These are phyloP conservation scores for Porcisia deanei DNA, from an alignment of 208 protist species.

Conservation along the genomic window DNA sequence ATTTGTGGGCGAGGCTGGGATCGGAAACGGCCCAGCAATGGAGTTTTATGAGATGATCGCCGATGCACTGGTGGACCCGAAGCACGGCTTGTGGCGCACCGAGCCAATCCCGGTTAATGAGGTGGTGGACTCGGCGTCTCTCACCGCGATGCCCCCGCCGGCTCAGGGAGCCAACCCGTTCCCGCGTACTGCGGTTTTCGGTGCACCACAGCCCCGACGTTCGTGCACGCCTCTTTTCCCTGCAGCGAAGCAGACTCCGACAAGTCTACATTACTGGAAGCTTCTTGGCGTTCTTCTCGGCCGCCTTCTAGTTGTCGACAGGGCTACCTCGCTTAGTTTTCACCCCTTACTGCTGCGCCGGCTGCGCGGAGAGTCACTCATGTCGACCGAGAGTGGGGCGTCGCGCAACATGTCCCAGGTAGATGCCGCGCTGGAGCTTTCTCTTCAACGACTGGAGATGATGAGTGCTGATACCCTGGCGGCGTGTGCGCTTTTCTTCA, in stretches of 20 bases:
- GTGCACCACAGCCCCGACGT: conserved; percentile 1
- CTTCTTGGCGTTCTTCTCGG: conserved; percentile 68
- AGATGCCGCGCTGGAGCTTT: conserved; percentile 47
- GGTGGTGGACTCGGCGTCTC: neutral
- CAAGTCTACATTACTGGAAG: conserved; percentile 58
- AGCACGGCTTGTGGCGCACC: conserved; percentile 54
- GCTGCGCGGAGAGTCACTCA: conserved; percentile 41
- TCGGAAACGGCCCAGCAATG: conserved; percentile 76
- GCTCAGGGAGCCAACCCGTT: neutral
- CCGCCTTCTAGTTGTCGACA: conserved; percentile 57
- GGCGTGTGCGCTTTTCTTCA: conserved; percentile 57
- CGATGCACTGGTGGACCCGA: conserved; percentile 36
- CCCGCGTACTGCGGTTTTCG: neutral
- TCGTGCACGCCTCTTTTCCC: conserved; percentile 34
- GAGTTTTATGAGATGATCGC: conserved; percentile 79
- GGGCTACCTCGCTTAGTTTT: conserved; percentile 51
- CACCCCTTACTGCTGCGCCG: conserved; percentile 61
- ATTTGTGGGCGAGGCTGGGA: conserved; percentile 79
- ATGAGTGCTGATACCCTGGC: conserved; percentile 45
- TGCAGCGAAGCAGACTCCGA: conserved; percentile 25
- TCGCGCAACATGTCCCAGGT: conserved; percentile 37
- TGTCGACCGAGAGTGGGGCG: neutral
- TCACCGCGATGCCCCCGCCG: neutral
- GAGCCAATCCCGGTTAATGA: conserved; percentile 35
- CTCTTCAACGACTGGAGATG: conserved; percentile 33